Base-by-base conservation (phyloP, 148 eudicot species). In the Chenopodium berlandieri region DNA sequence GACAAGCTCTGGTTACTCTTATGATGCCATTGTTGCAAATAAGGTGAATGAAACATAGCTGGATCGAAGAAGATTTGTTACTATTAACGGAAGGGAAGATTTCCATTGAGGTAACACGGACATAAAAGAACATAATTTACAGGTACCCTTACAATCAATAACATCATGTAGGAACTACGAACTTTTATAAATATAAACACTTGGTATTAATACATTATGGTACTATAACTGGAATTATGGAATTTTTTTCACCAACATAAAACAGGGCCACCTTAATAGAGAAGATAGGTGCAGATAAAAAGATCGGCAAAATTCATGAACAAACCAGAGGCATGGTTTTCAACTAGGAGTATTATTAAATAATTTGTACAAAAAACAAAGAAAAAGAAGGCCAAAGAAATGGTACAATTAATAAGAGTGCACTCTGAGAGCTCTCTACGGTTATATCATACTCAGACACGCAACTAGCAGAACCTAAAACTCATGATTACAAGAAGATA, bases 401-500 rank as follows among this genome's bases (percentile, higher is more conserved):
- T 1, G n/a, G 40, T 27, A 13, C 22, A 74, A 74, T 48, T 48
- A 34, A 78, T 68, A 66, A 4, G 78, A 81, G 75, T 32, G 70
- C 23, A 31, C 46, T 75, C 75, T 66, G 48, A 48, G 64, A 50
- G 62, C 75, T 54, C 66, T 22, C 75, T 16, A 40, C 44, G 54
- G 78, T 81, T 75, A 12, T 46, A 2, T 9, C 54, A 58, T 65
- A 32, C 75, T 52, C 30, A 79, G 31, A 71, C 73, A 71, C 20
- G 70, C 30, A 63, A 75, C 73, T 47, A 31, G 74, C 77, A 72
- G 30, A 50, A 48, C 74, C 73, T 50, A 75, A 75, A 81, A 27
- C 73, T 44, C 77, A 75, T 54, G 19, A 68, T 75, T 67, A 68
- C 77, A 80, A 62, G 72, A 78, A 23, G 47, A 60, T 40, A 46